Evolutionary conservation across 257 asterid species (phyloP).

Genomic region (Cordia subcordata): DNA sequence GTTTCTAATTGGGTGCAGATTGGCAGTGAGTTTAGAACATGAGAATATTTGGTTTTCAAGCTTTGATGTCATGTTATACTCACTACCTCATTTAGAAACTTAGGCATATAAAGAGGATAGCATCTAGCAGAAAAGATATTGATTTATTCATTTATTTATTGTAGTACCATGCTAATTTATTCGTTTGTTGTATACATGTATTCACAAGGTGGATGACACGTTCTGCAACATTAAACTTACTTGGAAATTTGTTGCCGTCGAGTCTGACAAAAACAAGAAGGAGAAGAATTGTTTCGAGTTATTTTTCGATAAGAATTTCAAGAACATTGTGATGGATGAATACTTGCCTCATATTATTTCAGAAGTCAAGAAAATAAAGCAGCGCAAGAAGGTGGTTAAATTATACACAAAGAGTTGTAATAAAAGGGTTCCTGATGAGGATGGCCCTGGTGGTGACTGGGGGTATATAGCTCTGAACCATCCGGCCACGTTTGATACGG

Average conservation of each 20-base stretch:
- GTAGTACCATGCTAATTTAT: no score
- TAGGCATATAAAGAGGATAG: no score
- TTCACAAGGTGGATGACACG: no score
- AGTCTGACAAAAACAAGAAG: neutral
- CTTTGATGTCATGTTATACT: no score
- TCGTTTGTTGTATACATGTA: no score
- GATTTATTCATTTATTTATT: no score
- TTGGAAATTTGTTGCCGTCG: neutral
- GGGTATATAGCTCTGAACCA: slow-evolving; percentile 47
- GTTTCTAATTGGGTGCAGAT: no score
- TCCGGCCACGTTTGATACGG: slow-evolving; percentile 50
- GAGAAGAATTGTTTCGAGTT: neutral
- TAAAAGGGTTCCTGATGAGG: neutral
- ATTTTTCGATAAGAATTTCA: slow-evolving; percentile 3
- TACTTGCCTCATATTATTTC: slow-evolving; percentile 6
- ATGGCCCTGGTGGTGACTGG: neutral
- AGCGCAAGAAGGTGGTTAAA: neutral
- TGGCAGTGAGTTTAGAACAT: no score
- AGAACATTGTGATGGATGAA: neutral
- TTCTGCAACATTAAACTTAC: neutral
- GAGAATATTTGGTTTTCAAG: no score
- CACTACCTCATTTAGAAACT: no score
- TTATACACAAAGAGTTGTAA: neutral
- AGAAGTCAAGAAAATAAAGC: neutral
- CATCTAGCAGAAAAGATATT: no score